Conservation (phyloP, 2,329 filamentous ascomycete species). For the Davidsoniella eucalypti region DNA sequence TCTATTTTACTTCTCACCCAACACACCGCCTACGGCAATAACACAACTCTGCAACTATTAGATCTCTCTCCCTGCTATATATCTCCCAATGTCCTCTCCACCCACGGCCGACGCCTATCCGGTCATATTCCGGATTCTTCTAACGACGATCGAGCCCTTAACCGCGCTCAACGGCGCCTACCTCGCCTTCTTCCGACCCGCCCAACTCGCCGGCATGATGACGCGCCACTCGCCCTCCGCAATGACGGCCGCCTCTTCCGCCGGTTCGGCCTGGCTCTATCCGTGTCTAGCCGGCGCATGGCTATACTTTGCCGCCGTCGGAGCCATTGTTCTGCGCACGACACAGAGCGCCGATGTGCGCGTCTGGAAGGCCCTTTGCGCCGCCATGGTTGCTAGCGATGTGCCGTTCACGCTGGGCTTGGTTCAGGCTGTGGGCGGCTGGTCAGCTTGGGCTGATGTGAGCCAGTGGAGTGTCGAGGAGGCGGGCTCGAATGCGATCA, state of each 20-base stretch:
- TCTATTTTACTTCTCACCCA: not conserved
- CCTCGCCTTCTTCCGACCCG: slow-evolving; percentile 4
- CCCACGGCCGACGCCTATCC: not conserved
- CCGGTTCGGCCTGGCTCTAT: slow-evolving; percentile 7
- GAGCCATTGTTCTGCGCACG: slow-evolving; percentile 3
- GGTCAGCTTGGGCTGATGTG: slow-evolving; percentile 2
- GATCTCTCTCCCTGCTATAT: too few relatives aligned
- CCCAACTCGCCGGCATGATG: slow-evolving; percentile 1
- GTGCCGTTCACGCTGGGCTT: slow-evolving; percentile 5
- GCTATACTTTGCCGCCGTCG: slow-evolving; percentile 10
- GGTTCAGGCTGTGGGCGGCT: slow-evolving; percentile 9
- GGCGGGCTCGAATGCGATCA: slow-evolving; percentile 4
- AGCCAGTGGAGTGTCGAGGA: slow-evolving; percentile 6
- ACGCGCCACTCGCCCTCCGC: slow-evolving; percentile 1
- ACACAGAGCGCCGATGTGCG: slow-evolving; percentile 1
- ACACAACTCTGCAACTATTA: too few relatives aligned
- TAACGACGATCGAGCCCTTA: slow-evolving; percentile 6
- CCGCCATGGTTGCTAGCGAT: slow-evolving; percentile 9
- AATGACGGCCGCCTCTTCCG: not conserved
- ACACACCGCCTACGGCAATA: not conserved
- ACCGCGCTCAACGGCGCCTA: slow-evolving; percentile 9
- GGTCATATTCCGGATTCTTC: slow-evolving; percentile 1
- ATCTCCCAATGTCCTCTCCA: not conserved
- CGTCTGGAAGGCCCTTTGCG: slow-evolving; percentile 10
- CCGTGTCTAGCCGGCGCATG: slow-evolving; percentile 9